Percentiles rank a stretch among this genome's conserved stretches.
Conservation (phyloP, 108 stramenopile species). For the Aurantiochytrium sp. region DNA sequence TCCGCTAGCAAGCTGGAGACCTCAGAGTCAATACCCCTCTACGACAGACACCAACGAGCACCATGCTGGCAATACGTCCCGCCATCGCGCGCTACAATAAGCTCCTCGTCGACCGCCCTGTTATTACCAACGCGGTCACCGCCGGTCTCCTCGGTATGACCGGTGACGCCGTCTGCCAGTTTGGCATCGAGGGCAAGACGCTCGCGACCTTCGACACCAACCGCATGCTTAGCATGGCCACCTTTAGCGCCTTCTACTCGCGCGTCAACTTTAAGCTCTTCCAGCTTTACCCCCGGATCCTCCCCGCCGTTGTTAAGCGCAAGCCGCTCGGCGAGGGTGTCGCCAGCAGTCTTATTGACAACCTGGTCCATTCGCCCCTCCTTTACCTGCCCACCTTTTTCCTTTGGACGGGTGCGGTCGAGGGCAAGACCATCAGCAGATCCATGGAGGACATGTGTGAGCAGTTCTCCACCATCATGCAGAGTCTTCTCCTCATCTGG, state of each 20-base stretch:
- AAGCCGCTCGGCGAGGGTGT: not conserved
- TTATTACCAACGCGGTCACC: not conserved
- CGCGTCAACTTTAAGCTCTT: not conserved
- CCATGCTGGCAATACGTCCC: not conserved
- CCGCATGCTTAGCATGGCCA: not conserved
- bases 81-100: not conserved
- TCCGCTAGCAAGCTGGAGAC: not conserved
- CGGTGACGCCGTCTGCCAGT: conserved; percentile 10
- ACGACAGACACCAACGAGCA: not conserved
- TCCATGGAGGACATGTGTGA: not conserved
- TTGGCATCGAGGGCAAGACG: not conserved
- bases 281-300: not conserved
- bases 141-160: not conserved
- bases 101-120: not conserved
- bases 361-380: not conserved
- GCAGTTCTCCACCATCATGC: not conserved
- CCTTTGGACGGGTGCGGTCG: not conserved
- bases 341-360: not conserved
- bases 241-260: conserved; percentile 7
- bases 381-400: conserved; percentile 7
- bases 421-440: not conserved
- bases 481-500: not conserved
- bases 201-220: not conserved
- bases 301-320: not conserved
- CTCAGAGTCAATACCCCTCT: no score